A percentile compares a stretch with the other conserved stretches of the same genome.
phyloP scores from a whole-genome alignment of 176 grass and related monocot genomes.

The Stipa capillata region DNA sequence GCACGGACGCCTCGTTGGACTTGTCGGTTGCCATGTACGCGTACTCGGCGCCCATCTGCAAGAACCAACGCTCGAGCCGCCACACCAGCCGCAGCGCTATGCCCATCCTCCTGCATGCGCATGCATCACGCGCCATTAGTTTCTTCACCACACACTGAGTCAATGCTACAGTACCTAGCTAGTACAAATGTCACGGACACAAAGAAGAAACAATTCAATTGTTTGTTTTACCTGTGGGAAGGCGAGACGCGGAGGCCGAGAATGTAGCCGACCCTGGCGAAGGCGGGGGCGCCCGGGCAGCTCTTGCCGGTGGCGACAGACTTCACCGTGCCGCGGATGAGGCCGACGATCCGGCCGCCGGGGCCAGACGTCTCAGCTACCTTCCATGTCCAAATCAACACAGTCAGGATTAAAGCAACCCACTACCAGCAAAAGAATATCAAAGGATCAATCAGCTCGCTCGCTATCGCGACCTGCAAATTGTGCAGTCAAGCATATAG shows the following conservation, averaged over 20 bases:
- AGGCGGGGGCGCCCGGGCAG: not conserved
- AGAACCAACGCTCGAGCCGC: constrained; percentile 68
- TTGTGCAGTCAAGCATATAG: not conserved
- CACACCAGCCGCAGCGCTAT: constrained; percentile 46
- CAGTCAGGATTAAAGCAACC: not conserved
- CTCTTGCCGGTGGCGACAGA: constrained; percentile 55
- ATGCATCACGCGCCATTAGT: not conserved
- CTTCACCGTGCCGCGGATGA: constrained; percentile 86
- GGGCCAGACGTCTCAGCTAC: constrained; percentile 65
- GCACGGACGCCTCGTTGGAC: constrained; percentile 71
- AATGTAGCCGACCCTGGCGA: constrained; percentile 58
- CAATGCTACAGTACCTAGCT: not conserved
- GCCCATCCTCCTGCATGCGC: constrained; percentile 56
- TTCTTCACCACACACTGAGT: not conserved
- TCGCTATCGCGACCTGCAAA: not conserved
- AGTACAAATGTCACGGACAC: not conserved
- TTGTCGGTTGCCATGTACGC: constrained; percentile 88
- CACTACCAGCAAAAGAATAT: not conserved
- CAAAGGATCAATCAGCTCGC: no score
- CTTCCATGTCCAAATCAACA: constrained; percentile 35
- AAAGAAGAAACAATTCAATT: not conserved
- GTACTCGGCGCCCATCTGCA: constrained; percentile 49
- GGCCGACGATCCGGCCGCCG: constrained; percentile 44
- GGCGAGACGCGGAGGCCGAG: constrained; percentile 70
- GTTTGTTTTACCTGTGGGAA: constrained; percentile 30